Percentiles rank a stretch among this genome's conserved stretches.
These are phyloP conservation scores for Papiliotrema flavescens DNA, from an alignment of 1,284 basidiomycete genomes.

Conservation along the genomic window DNA sequence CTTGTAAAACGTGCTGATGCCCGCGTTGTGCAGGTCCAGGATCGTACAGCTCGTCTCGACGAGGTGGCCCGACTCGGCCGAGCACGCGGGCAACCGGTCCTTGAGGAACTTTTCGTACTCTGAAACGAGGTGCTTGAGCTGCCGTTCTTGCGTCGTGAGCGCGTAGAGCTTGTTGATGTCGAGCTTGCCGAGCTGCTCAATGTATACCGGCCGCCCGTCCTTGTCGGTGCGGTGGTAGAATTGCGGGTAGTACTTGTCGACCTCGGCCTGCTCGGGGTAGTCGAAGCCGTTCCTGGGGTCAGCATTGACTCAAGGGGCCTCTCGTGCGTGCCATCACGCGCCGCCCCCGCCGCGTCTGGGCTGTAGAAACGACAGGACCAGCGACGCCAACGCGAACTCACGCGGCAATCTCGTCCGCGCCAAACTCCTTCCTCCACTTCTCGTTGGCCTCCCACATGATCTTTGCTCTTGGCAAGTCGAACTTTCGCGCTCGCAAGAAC, in stretches of 20 bases:
- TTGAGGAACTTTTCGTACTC: constrained; percentile 90
- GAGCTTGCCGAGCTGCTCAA: constrained; percentile 87
- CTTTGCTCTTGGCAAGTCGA: constrained; percentile 78
- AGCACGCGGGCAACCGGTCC: constrained; percentile 78
- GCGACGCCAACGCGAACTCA: too few species aligned
- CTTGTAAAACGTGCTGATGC: constrained; percentile 77
- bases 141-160: constrained; percentile 81
- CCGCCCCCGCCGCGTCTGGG: too few species aligned
- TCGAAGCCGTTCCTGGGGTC: constrained; percentile 74
- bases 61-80: constrained; percentile 65
- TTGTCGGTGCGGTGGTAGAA: constrained; percentile 97
- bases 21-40: constrained; percentile 83
- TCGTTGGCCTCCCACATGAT: constrained; percentile 79
- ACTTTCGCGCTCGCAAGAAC: constrained; percentile 91
- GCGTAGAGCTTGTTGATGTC: constrained; percentile 79
- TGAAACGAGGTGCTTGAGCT: constrained; percentile 80
- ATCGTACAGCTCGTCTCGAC: constrained; percentile 99
- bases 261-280: constrained; percentile 77
- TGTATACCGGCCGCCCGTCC: constrained; percentile 93
- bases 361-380: too few species aligned
- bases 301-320: too few species aligned
- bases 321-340: too few species aligned
- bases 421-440: constrained; percentile 86
- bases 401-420: constrained; percentile 82
- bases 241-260: constrained; percentile 92